Evolutionary conservation across 2,329 filamentous ascomycete species (phyloP).

Genomic region (Penicillium sp.): DNA sequence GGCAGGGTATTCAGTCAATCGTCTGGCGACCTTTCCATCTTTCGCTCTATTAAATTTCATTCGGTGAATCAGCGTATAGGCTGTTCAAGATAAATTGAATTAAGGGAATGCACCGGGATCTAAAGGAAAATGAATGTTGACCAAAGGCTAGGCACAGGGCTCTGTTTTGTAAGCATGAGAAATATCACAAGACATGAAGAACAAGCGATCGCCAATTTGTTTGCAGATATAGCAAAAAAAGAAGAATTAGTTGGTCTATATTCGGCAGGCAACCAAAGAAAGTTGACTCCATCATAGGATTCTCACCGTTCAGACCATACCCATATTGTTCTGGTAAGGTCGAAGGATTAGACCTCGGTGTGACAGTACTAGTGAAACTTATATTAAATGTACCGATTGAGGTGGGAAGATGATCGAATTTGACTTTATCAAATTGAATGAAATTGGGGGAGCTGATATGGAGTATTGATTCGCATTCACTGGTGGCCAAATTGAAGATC

Average conservation of each 20-base stretch:
- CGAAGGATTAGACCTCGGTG: background rate
- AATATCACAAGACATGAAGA: constrained; percentile 5
- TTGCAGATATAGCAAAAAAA: background rate
- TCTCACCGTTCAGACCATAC: constrained; percentile 1
- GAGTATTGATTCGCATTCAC: background rate
- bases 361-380: background rate
- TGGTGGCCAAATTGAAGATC: constrained; percentile 2
- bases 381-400: background rate
- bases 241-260: background rate
- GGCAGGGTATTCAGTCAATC: too few relatives aligned
- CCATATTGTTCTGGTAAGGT: background rate
- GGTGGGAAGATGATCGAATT: constrained; percentile 9
- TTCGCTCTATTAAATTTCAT: background rate
- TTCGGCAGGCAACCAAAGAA: constrained; percentile 3
- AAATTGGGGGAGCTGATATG: background rate
- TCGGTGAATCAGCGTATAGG: background rate
- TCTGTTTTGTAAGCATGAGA: background rate
- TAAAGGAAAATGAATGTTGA: too few relatives aligned
- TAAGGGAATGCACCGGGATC: background rate
- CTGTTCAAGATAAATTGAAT: background rate
- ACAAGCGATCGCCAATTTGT: background rate
- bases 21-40: too few relatives aligned
- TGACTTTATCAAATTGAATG: constrained; percentile 5
- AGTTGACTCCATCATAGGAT: background rate
- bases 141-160: too few relatives aligned